phyloP scores from a whole-genome alignment of 352 stramenopile species.

The Thalassiosira oceanica region DNA sequence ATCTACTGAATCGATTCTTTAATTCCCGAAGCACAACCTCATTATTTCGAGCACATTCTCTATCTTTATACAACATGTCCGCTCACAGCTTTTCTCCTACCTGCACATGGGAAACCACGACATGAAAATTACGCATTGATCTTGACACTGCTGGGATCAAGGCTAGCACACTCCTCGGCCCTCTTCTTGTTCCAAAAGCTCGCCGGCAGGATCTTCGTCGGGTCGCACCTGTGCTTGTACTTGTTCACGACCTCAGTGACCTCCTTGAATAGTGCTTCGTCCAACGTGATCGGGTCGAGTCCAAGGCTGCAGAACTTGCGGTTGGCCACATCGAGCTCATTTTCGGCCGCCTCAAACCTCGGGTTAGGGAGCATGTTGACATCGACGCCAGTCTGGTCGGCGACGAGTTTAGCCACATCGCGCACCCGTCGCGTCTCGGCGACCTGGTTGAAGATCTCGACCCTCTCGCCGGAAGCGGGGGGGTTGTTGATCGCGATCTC shows the following conservation, averaged over 20 bases:
- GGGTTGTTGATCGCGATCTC: slow-evolving; percentile 88
- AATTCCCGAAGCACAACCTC: too few relatives aligned
- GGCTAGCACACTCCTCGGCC: slow-evolving; percentile 66
- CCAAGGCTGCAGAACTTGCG: slow-evolving; percentile 85
- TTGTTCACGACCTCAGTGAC: slow-evolving; percentile 84
- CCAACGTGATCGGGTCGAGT: slow-evolving; percentile 83
- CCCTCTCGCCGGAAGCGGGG: slow-evolving; percentile 72
- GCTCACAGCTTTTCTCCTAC: too few relatives aligned
- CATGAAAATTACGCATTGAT: slow-evolving; percentile 43
- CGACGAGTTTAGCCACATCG: slow-evolving; percentile 84
- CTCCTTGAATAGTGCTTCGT: slow-evolving; percentile 84
- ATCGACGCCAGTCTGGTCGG: slow-evolving; percentile 79
- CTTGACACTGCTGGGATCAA: slow-evolving; percentile 70
- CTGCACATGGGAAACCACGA: too few relatives aligned
- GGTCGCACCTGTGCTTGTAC: slow-evolving; percentile 83
- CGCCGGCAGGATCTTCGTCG: slow-evolving; percentile 82
- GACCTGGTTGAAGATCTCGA: slow-evolving; percentile 89
- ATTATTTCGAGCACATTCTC: too few relatives aligned
- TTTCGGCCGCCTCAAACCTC: slow-evolving; percentile 85
- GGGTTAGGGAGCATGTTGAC: slow-evolving; percentile 85
- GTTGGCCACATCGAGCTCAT: slow-evolving; percentile 87
- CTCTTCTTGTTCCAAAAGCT: slow-evolving; percentile 84
- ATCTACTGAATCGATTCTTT: too few relatives aligned
- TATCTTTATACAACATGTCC: too few relatives aligned
- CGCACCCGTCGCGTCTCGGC: slow-evolving; percentile 84